A percentile compares a stretch with the other conserved stretches of the same genome.
These are phyloP conservation scores for Elymus sibiricus DNA, from an alignment of 176 grass and related monocot genomes.

Conservation along the genomic window DNA sequence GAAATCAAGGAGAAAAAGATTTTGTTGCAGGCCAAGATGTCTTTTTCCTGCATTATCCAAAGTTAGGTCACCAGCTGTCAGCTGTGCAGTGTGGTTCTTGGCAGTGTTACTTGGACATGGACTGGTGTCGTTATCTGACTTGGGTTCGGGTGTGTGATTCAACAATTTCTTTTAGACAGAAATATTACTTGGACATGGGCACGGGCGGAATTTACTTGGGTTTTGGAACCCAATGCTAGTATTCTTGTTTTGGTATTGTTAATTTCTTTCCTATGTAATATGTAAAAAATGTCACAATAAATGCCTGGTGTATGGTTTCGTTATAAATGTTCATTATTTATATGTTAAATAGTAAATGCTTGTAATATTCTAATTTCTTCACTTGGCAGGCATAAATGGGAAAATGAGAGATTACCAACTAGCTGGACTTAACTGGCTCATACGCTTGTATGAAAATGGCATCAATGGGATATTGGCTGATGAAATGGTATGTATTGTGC, in stretches of 20 bases:
- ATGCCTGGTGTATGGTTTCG: background rate
- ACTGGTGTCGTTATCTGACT: background rate
- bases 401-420: conserved; percentile 85
- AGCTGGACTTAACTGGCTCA: conserved; percentile 75
- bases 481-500: conserved; percentile 58
- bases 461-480: conserved; percentile 86
- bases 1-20: background rate
- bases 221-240: background rate
- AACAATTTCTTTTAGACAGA: background rate
- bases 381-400: conserved; percentile 64
- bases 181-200: background rate
- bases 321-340: background rate
- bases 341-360: conserved; percentile 11
- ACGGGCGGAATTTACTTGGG: background rate
- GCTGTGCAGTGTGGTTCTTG: background rate
- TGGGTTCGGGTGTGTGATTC: background rate
- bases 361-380: conserved; percentile 1
- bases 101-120: background rate
- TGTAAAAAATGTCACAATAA: background rate
- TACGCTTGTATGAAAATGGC: conserved; percentile 76
- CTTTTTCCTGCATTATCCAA: background rate
- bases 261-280: background rate
- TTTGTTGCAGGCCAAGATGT: background rate
- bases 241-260: background rate
- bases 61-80: background rate